phyloP scores from a whole-genome alignment of 1,284 basidiomycete genomes.

The Neotropicomus parvogracilis region DNA sequence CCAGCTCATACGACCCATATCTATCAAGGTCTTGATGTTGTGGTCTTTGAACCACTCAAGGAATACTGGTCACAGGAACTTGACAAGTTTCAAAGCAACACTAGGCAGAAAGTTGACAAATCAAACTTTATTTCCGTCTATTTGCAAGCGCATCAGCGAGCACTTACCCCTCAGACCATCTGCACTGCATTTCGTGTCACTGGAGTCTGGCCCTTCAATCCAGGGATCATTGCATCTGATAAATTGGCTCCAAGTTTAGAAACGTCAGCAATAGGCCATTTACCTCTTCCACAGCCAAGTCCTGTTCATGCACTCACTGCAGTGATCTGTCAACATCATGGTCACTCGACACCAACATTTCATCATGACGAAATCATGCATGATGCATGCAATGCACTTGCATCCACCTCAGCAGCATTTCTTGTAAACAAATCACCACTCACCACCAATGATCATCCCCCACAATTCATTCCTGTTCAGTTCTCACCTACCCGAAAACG shows the following conservation, averaged over 20 bases:
- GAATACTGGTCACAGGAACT: neutral
- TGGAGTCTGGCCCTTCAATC: neutral
- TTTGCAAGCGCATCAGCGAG: neutral
- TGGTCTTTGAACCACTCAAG: conserved; percentile 1
- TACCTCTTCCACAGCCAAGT: neutral
- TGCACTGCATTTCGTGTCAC: neutral
- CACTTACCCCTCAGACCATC: neutral
- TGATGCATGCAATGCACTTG: neutral
- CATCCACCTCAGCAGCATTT: neutral
- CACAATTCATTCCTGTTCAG: neutral
- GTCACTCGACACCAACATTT: neutral
- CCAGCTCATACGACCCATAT: conserved; percentile 3
- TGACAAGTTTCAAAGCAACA: neutral
- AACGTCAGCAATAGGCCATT: neutral
- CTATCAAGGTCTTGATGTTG: conserved; percentile 8
- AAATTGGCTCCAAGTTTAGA: neutral
- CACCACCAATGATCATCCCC: neutral
- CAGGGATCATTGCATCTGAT: neutral
- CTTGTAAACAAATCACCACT: neutral
- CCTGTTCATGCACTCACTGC: neutral
- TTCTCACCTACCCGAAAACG: too few species aligned
- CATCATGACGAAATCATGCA: too few species aligned
- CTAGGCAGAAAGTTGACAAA: neutral
- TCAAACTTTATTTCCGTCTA: neutral
- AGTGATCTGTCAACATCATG: neutral